Evolutionary conservation across 108 stramenopile genomes (phyloP).

Genomic region (Fistulifera solaris): DNA sequence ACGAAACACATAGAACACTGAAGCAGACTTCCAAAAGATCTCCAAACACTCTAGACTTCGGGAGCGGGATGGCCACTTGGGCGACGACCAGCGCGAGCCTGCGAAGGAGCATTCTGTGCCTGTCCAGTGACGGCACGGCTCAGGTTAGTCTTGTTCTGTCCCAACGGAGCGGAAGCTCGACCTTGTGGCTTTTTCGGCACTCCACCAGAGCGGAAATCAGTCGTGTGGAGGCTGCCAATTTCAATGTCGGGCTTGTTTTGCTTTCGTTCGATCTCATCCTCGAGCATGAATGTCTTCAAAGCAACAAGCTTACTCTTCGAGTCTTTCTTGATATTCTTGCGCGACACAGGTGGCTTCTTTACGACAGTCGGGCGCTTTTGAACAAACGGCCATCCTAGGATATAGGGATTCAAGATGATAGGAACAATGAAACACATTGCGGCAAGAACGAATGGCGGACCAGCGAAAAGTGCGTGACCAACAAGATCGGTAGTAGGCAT

Average conservation of each 20-base stretch:
- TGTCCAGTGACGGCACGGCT: too few relatives aligned
- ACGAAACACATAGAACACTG: too few relatives aligned
- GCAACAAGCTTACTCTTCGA: conserved; percentile 11
- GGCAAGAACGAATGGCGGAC: conserved; percentile 28
- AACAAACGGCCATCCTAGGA: conserved; percentile 43
- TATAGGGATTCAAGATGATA: conserved; percentile 35
- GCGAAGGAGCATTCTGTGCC: too few relatives aligned
- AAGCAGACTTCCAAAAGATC: too few relatives aligned
- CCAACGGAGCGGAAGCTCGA: too few relatives aligned
- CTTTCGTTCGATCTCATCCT: conserved; percentile 28
- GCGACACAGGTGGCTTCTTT: neutral
- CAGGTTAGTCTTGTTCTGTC: too few relatives aligned
- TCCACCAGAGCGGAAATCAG: conserved; percentile 11
- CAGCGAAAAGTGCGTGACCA: conserved; percentile 23
- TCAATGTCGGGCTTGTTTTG: conserved; percentile 31
- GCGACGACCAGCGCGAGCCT: too few relatives aligned
- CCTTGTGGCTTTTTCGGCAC: neutral
- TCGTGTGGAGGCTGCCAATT: conserved; percentile 33
- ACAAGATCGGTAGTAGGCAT: conserved; percentile 15
- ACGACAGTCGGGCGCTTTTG: conserved; percentile 7
- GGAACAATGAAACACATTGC: conserved; percentile 26
- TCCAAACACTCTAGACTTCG: too few relatives aligned
- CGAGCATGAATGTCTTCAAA: conserved; percentile 27
- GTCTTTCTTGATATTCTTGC: conserved; percentile 9
- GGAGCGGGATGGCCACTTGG: too few relatives aligned